Conservation (phyloP, 345 rosid genomes). For the Ceriops tagal region DNA sequence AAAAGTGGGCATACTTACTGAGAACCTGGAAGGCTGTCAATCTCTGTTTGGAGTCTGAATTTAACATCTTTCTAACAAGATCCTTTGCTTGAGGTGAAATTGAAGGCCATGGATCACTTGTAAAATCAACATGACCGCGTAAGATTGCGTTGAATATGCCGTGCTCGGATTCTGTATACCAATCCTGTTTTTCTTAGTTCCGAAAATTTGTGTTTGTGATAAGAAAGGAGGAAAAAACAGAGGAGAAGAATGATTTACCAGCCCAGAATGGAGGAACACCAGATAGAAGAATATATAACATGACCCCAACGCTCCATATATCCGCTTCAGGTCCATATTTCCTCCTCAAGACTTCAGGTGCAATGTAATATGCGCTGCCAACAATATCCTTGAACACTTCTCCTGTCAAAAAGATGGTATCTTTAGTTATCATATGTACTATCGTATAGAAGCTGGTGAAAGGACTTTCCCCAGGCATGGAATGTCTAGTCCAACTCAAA, state of each 20-base stretch:
- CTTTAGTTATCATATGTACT: not conserved
- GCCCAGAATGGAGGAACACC: conserved; percentile 99
- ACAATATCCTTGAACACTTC: conserved; percentile 61
- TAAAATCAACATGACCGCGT: conserved; percentile 72
- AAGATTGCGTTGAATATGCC: conserved; percentile 91
- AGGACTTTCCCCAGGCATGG: too few relatives aligned
- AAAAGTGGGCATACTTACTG: conserved; percentile 32
- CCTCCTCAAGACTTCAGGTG: conserved; percentile 91
- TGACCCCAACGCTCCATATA: conserved; percentile 73
- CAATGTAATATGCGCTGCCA: conserved; percentile 88
- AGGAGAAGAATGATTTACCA: conserved; percentile 36
- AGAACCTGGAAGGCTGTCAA: conserved; percentile 85
- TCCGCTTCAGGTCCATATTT: conserved; percentile 79
- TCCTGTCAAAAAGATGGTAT: conserved; percentile 34
- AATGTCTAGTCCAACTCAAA: too few relatives aligned
- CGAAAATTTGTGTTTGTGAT: not conserved
- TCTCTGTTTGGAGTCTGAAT: conserved; percentile 83
- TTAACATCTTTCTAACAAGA: conserved; percentile 87
- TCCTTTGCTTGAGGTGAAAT: conserved; percentile 89
- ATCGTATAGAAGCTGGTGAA: too few relatives aligned
- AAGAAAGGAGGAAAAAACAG: not conserved
- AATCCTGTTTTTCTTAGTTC: not conserved
- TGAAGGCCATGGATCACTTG: conserved; percentile 91
- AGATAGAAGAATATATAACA: conserved; percentile 80
- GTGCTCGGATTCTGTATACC: conserved; percentile 68